Base-by-base conservation (phyloP, 129 eudicot species). In the Pittosporum tobira region DNA sequence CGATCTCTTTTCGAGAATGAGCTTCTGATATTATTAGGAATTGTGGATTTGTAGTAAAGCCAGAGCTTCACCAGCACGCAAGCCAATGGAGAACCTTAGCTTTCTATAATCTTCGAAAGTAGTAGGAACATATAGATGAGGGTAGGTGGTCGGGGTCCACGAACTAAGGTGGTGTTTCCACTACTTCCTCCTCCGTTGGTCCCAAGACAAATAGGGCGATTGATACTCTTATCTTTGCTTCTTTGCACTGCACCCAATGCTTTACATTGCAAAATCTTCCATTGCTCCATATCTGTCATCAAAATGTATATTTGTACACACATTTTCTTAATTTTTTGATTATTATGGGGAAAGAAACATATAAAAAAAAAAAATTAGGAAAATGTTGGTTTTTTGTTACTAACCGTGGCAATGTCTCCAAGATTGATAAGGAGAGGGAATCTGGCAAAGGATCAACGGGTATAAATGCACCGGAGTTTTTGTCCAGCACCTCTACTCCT, bases 261-360 rank as follows among this genome's bases (percentile, higher is more conserved):
- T 76, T 64, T 53, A 79, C 83, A 56, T 34, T 79, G 61, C 63
- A 74, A 49, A 79, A 71, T 42, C 81, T 67, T 3, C 93, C 93
- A 46, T 83, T 83, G 64, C 87, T 83, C 93, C 93, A 83, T 27
- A 66, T 71, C 87, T 78, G 27, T 23, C 9, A 26, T 11, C 0
- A 37, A 22, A 21, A 16, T 38, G 11, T 23, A 7, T 23, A 42
- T 30, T 45, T 1, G 11, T n/a, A 22, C 3, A 19, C 11, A 0
- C n/a, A n/a, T n/a, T 10, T 3, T 18, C 6, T 19, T 34, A 52
- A 4, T 0, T 23, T 37, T 65, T 27, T 5, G 3, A 13, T 0
- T 58, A n/a, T 13, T 20, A 14, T 5, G 13, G 4, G 22, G 3
- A 52, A 18, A 23, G 4, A 53, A 22, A 22, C 36, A 25, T n/a